Evolutionary conservation across 129 eudicot species (phyloP), one percentile per base, ranked within the genome.

Genomic region (Deinandra increscens): DNA sequence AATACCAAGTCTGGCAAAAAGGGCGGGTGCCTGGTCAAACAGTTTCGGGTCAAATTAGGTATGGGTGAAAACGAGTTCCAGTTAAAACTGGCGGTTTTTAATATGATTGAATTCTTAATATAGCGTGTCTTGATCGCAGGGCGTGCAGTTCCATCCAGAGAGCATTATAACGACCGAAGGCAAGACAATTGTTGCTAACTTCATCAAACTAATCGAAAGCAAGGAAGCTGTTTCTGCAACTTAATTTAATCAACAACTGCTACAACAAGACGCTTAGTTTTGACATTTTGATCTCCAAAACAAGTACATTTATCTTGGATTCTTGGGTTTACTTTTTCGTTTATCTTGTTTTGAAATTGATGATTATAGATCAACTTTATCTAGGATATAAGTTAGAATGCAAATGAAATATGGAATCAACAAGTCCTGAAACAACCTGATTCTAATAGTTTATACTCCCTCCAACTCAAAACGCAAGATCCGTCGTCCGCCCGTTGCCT

Each of bases 111-210:
- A 45, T 38, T 69, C 26, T 68, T 49, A 15, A n/a, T 46, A 23
- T 17, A 39, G 22, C 7, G 8, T n/a, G n/a, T 70, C 29, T 8
- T 45, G 33, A 14, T 38, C 84, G 64, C 86, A 93, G 97, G 98
- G 98, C 0, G 98, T 92, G n/a, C 98, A 92, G 66, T 92, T 92
- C 79, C 98, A 92, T 81, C 98, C 98, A 11, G 98, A 92, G 79
- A 92, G 98, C 79, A 85, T 92, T 80, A 89, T 92, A 58, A 92
- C 96, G 14, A 78, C 80, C 0, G 98, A 92, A 83, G 98, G 98
- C 59, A 84, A 70, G 67, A 80, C 69, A 38, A 88, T 92, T 23
- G 91, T 92, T 17, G 60, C 63, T 1, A 92, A 92, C 79, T 92
- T 92, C 58, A 83, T 88, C 75, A 86, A 84, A 61, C 43, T 84